Percentiles rank a stretch among this genome's conserved stretches.
phyloP scores from a whole-genome alignment of 768 basidiomycete species.

The Wakefieldia striispora region DNA sequence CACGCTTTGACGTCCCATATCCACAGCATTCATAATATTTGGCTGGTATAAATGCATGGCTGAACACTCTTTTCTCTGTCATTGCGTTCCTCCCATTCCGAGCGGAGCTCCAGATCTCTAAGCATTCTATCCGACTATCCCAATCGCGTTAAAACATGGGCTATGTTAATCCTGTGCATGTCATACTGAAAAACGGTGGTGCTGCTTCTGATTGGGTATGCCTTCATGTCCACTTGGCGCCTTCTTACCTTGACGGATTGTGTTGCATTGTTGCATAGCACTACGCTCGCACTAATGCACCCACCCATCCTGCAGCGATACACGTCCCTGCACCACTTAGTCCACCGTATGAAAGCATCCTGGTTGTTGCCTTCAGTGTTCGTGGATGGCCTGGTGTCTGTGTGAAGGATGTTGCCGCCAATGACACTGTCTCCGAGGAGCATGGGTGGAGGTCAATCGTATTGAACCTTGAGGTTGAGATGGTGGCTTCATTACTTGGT shows the following conservation, averaged over 20 bases:
- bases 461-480: constrained; percentile 20
- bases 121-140: background rate
- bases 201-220: constrained; percentile 7
- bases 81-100: background rate
- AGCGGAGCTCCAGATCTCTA: constrained; percentile 4
- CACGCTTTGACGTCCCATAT: constrained; percentile 12
- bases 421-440: constrained; percentile 16
- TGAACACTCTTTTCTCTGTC: background rate
- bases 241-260: background rate
- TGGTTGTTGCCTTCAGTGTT: constrained; percentile 17
- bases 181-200: background rate
- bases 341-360: constrained; percentile 16
- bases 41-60: constrained; percentile 8
- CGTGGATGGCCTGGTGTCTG: constrained; percentile 9
- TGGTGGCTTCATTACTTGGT: background rate
- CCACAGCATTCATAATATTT: background rate
- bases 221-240: background rate
- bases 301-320: constrained; percentile 17
- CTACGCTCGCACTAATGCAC: constrained; percentile 11
- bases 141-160: background rate
- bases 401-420: constrained; percentile 12
- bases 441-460: constrained; percentile 21
- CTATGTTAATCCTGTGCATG: background rate
- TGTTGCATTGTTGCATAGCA: constrained; percentile 19
- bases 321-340: background rate